Evolutionary conservation across 2,329 filamentous ascomycete genomes (phyloP).

Genomic region (Calonectria hawksworthii): DNA sequence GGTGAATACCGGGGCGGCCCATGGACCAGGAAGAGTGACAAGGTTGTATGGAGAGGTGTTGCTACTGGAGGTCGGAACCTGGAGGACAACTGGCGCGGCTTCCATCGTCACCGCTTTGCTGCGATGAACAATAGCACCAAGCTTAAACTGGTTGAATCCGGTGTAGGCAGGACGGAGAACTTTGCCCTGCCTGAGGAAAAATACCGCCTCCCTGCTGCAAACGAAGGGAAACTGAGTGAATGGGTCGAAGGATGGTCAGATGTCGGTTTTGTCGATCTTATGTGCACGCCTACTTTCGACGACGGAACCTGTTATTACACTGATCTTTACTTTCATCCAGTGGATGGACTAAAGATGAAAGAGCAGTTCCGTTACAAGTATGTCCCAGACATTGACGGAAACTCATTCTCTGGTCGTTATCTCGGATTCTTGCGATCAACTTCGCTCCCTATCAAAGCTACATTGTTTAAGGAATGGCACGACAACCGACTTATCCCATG

Average conservation of each 20-base stretch:
- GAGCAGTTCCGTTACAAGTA: conserved; percentile 76
- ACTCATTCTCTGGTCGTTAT: conserved; percentile 78
- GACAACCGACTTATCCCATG: conserved; percentile 80
- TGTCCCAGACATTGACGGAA: conserved; percentile 83
- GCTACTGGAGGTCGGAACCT: conserved; percentile 74
- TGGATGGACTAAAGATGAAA: conserved; percentile 57
- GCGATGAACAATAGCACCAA: conserved; percentile 79
- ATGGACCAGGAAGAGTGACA: conserved; percentile 70
- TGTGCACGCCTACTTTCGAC: conserved; percentile 59
- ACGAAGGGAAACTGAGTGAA: conserved; percentile 58
- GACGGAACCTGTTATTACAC: conserved; percentile 63
- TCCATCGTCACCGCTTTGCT: conserved; percentile 82
- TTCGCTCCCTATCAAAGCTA: conserved; percentile 81
- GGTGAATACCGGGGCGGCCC: conserved; percentile 64
- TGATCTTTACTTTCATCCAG: conserved; percentile 58
- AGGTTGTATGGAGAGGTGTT: conserved; percentile 75
- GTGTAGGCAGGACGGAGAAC: conserved; percentile 60
- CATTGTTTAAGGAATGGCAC: conserved; percentile 86
- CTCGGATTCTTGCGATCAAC: conserved; percentile 78
- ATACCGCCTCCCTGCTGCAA: conserved; percentile 63
- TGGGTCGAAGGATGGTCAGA: conserved; percentile 67
- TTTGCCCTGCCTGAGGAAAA: conserved; percentile 65
- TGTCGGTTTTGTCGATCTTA: conserved; percentile 67
- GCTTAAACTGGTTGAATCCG: conserved; percentile 63
- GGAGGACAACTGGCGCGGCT: conserved; percentile 76